Conservation (phyloP, 2,329 filamentous ascomycete genomes). For the Dothidotthia symphoricarpi region DNA sequence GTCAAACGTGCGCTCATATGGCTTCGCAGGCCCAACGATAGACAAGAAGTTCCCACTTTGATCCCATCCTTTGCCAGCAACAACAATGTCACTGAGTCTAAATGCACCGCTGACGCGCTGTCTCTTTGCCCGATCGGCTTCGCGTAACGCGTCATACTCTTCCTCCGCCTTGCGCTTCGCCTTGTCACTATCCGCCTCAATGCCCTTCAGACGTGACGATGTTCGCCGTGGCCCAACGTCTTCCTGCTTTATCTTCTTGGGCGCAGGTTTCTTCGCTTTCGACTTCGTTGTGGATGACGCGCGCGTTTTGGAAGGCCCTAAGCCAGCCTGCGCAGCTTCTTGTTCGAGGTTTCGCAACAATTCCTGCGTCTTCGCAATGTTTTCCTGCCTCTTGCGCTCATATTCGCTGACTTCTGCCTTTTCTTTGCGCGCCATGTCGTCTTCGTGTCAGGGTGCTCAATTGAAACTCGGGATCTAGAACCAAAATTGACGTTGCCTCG, state of each 20-base stretch:
- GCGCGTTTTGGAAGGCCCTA: constrained; percentile 57
- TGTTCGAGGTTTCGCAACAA: constrained; percentile 74
- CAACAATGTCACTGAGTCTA: constrained; percentile 71
- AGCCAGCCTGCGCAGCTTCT: constrained; percentile 65
- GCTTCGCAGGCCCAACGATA: constrained; percentile 70
- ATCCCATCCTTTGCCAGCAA: constrained; percentile 76
- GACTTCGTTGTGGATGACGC: constrained; percentile 48
- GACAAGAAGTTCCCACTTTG: constrained; percentile 64
- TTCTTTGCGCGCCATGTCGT: constrained; percentile 40
- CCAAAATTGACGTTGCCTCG: not conserved
- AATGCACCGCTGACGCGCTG: constrained; percentile 66
- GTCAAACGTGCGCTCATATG: constrained; percentile 80
- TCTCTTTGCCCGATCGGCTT: constrained; percentile 60
- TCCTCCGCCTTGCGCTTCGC: constrained; percentile 69
- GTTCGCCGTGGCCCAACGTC: constrained; percentile 56
- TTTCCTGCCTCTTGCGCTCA: constrained; percentile 78
- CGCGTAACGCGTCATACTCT: constrained; percentile 56
- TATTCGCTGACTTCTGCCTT: constrained; percentile 72
- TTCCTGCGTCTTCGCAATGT: constrained; percentile 82
- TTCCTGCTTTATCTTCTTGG: constrained; percentile 59
- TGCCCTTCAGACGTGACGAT: constrained; percentile 61
- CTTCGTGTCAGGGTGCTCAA: not conserved
- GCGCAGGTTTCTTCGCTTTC: constrained; percentile 43
- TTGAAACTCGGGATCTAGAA: not conserved
- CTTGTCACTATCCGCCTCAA: constrained; percentile 65